Evolutionary conservation across 768 basidiomycete species (phyloP).

Genomic region (Mycena maculata): DNA sequence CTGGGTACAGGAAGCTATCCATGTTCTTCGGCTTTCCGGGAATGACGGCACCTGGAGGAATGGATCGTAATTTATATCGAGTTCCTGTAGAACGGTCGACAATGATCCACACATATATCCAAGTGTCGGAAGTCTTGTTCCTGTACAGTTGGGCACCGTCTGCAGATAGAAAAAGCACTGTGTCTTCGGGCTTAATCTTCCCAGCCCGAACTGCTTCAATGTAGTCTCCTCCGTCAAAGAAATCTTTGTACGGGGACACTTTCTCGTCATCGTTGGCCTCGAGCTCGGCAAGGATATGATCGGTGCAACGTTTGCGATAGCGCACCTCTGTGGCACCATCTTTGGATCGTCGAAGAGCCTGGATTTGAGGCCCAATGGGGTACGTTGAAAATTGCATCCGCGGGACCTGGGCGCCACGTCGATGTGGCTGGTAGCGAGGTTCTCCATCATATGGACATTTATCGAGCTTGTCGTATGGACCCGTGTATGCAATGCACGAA

Average conservation of each 20-base stretch:
- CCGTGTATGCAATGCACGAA: slow-evolving; percentile 41
- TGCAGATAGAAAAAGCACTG: slow-evolving; percentile 32
- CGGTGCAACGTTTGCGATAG: slow-evolving; percentile 41
- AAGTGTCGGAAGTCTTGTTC: slow-evolving; percentile 48
- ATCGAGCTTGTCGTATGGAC: slow-evolving; percentile 9
- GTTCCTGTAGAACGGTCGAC: slow-evolving; percentile 39
- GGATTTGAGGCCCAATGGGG: slow-evolving; percentile 55
- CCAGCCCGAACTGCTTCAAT: slow-evolving; percentile 36
- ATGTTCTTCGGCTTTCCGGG: slow-evolving; percentile 39
- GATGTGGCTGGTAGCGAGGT: slow-evolving; percentile 15
- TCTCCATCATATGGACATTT: slow-evolving; percentile 9
- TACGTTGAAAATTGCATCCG: too few species aligned
- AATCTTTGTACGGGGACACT: slow-evolving; percentile 34
- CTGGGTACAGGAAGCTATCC: slow-evolving; percentile 39
- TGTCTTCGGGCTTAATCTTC: slow-evolving; percentile 40
- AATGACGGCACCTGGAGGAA: slow-evolving; percentile 36
- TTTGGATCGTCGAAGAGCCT: slow-evolving; percentile 43
- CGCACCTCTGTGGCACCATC: slow-evolving; percentile 42
- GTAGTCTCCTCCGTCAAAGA: slow-evolving; percentile 46
- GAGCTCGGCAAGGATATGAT: slow-evolving; percentile 37
- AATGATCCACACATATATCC: slow-evolving; percentile 52
- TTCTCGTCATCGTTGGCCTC: slow-evolving; percentile 1
- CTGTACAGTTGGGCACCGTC: slow-evolving; percentile 44
- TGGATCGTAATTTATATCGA: slow-evolving; percentile 41
- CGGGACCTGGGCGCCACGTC: too few species aligned